Percentiles rank a stretch among this genome's conserved stretches.
Conservation (phyloP, 139 green algal genomes). For the Tetradesmus lagerheimii region DNA sequence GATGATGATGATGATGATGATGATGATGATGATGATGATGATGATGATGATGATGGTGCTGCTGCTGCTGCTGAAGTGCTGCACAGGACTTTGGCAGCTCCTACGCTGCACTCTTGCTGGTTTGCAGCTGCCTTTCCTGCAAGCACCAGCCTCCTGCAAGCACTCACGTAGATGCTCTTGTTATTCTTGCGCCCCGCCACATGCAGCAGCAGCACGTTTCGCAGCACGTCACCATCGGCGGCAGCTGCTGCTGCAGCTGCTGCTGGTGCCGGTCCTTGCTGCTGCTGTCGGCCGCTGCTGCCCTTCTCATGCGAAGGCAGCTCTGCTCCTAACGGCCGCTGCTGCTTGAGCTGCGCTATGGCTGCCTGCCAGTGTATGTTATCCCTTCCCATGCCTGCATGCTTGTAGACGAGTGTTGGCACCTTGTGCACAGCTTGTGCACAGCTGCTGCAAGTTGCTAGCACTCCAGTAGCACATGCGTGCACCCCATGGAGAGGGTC, state of each 20-base stretch:
- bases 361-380: background rate
- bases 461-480: slow-evolving; percentile 7
- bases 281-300: background rate
- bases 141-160: background rate
- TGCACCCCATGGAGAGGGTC: background rate
- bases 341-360: background rate
- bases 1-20: too few relatives aligned
- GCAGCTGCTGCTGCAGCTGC: background rate
- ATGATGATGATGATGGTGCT: too few relatives aligned
- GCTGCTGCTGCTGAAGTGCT: background rate
- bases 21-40: too few relatives aligned
- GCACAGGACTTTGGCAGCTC: background rate
- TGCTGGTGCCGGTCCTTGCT: background rate
- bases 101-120: background rate
- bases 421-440: too few relatives aligned
- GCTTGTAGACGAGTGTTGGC: slow-evolving; percentile 19
- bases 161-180: slow-evolving; percentile 1
- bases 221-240: background rate
- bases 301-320: background rate
- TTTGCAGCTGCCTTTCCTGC: background rate
- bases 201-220: slow-evolving; percentile 17
- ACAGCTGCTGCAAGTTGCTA: background rate
- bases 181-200: background rate
- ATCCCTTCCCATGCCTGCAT: background rate
- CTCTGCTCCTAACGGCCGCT: background rate